Conservation (phyloP, 306 rosid genomes). For the Cucumis cinereus region DNA sequence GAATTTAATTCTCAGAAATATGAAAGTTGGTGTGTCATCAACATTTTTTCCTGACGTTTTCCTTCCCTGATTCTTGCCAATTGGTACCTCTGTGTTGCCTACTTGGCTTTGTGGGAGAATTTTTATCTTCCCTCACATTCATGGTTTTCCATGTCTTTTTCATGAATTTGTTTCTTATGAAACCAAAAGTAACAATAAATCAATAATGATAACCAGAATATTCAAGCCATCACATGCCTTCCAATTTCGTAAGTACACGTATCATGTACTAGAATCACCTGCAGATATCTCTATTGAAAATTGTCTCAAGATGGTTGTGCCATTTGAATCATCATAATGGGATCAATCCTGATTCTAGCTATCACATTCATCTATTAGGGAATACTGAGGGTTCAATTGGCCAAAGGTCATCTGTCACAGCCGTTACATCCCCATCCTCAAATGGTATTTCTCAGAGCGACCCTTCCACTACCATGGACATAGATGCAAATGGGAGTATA, state of each 20-base stretch:
- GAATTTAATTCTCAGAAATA: background rate
- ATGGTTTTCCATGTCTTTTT: background rate
- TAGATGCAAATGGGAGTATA: slow-evolving; percentile 37
- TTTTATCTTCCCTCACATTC: background rate
- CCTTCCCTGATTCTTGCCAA: background rate
- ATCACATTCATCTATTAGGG: slow-evolving; percentile 17
- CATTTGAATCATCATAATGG: background rate
- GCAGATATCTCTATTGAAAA: background rate
- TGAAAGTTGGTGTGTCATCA: background rate
- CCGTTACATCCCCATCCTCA: slow-evolving; percentile 25
- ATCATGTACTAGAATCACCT: too few species aligned
- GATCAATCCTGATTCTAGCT: background rate
- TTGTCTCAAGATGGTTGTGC: background rate
- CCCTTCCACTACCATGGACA: slow-evolving; percentile 36
- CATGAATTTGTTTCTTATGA: background rate
- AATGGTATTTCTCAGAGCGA: slow-evolving; percentile 27
- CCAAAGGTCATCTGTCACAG: slow-evolving; percentile 24
- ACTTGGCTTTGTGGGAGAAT: background rate
- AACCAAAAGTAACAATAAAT: background rate
- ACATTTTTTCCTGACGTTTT: background rate
- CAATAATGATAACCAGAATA: background rate
- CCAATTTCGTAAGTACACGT: background rate
- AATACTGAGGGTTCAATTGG: slow-evolving; percentile 27
- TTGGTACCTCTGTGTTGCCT: background rate
- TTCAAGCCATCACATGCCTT: background rate